phyloP scores from a whole-genome alignment of 768 basidiomycete genomes.

The Trametes cingulata region DNA sequence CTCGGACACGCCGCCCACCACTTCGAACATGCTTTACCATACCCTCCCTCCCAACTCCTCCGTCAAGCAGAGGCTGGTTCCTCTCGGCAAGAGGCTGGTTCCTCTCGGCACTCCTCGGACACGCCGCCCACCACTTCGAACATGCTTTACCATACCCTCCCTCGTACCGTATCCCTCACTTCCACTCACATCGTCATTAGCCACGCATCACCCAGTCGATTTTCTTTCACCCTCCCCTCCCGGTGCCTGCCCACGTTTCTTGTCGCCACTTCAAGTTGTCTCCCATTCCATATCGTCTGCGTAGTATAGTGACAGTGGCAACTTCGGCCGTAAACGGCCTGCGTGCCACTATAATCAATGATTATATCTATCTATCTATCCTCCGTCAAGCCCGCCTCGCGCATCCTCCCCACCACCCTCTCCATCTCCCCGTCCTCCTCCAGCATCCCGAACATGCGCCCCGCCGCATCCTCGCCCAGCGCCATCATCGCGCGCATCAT shows the following conservation, averaged over 20 bases:
- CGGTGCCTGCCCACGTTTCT: neutral
- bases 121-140: neutral
- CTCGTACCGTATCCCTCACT: neutral
- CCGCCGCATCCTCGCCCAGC: conserved; percentile 2
- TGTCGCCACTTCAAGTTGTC: too few relatives aligned
- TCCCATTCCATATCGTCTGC: neutral
- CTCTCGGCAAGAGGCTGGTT: too few relatives aligned
- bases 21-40: neutral
- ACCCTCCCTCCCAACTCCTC: too few relatives aligned
- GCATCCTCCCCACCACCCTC: neutral
- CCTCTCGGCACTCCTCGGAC: neutral
- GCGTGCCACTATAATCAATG: neutral
- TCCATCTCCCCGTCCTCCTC: conserved; percentile 2
- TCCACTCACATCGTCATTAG: neutral
- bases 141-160: neutral
- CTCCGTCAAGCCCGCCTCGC: neutral
- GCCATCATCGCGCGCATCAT: neutral
- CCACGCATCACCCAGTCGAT: neutral
- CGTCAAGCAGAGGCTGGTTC: too few relatives aligned
- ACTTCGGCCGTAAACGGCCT: neutral
- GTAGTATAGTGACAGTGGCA: neutral
- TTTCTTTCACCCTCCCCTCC: too few relatives aligned
- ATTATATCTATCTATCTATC: neutral
- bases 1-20: neutral
- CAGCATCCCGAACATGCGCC: conserved; percentile 1